These are phyloP conservation scores for Prototheca cutis DNA, from an alignment of 163 green algal species.

Conservation along the genomic window DNA sequence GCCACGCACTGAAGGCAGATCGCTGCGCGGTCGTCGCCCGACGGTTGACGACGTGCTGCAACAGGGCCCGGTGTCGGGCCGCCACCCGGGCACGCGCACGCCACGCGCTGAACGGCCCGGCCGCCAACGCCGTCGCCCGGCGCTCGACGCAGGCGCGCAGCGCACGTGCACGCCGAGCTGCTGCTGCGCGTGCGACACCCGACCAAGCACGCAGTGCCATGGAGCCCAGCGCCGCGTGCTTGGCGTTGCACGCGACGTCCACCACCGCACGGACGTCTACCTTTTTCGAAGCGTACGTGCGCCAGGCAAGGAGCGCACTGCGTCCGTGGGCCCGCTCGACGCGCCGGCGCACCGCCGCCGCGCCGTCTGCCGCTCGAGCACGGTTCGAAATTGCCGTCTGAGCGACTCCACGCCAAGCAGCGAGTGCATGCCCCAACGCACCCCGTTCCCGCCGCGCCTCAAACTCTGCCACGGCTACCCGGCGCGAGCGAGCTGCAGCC, in stretches of 20 bases:
- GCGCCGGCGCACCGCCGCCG: too few species aligned
- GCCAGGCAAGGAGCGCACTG: slow-evolving; percentile 1
- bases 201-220: neutral
- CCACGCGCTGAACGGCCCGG: slow-evolving; percentile 5
- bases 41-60: slow-evolving; percentile 13
- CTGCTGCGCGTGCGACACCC: neutral
- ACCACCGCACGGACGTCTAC: neutral
- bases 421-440: too few species aligned
- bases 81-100: neutral
- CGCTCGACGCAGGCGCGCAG: neutral
- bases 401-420: too few species aligned
- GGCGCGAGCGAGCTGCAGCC: too few species aligned
- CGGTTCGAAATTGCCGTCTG: too few species aligned
- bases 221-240: neutral
- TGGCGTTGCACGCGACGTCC: neutral
- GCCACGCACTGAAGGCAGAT: slow-evolving; percentile 19
- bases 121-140: neutral
- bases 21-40: neutral
- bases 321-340: too few species aligned
- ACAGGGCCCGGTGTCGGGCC: slow-evolving; percentile 8
- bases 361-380: too few species aligned
- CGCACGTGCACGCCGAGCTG: neutral
- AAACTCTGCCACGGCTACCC: too few species aligned
- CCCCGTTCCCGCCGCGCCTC: too few species aligned
- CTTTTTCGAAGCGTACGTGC: neutral